Base-by-base conservation (phyloP, 164 flowering plant genomes). In the Buxus sempervirens region DNA sequence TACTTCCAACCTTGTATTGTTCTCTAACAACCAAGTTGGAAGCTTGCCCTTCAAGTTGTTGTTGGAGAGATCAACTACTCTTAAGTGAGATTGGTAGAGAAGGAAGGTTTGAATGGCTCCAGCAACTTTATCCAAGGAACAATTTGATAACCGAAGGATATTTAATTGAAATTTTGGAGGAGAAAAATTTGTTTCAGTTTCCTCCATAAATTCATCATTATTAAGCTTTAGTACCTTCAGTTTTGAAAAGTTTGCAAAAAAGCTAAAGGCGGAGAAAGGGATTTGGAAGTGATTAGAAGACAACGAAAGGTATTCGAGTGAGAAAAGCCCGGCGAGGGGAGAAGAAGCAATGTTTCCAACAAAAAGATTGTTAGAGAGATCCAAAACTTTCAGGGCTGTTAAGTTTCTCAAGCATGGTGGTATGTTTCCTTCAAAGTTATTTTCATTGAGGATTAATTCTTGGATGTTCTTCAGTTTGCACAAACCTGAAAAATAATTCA, bases 1-100 rank as follows among this genome's bases (percentile, higher is more conserved):
- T 18, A 2, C 2, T 15, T 24, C 48, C 14, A 71, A 14, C 5
- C 19, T 45, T 6, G 72, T 66, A 32, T 73, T 77, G 42, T 73
- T 73, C 54, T 41, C 57, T 9, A 72, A 41, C 62, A 76, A 28
- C 79, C 79, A 72, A 49, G n/a, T 23, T 2, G 70, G 76, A 32
- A 73, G 38, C 1, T 23, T 25, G 62, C 73, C 70, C 5, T 1
- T 24, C 24, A 72, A 22, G 18, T 57, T 18, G 19, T 27, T 62
- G 51, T 67, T 2, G 1, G 51, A 23, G 42, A 74, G 58, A 22
- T 65, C 62, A 64, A 73, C 61, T 2, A 25, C 4, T 25, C 21
- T 19, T 38, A 74, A 22, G 28, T 69, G 64, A 60, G 51, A 26
- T 22, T 69, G 73, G 19, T 60, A 2, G 6, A 26, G 48, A 10